Evolutionary conservation across 108 stramenopile genomes (phyloP).

Genomic region (Epipyxis sp.): DNA sequence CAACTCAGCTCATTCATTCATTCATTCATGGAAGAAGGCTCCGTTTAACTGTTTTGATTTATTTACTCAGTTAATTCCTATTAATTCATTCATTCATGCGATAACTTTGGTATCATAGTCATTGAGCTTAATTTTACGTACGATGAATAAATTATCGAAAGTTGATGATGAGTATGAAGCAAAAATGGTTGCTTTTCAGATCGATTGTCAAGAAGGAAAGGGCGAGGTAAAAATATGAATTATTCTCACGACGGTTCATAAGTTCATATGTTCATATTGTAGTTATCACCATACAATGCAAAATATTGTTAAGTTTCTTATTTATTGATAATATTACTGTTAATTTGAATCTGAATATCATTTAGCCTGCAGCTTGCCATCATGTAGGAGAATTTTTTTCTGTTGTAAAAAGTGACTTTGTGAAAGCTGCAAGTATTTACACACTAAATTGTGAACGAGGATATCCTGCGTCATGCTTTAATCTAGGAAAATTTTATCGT

Average conservation of each 20-base stretch:
- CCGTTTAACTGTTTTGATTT: too few species aligned
- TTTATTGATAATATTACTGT: too few species aligned
- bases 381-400: constrained; percentile 52
- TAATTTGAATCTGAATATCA: too few species aligned
- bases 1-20: too few species aligned
- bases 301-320: too few species aligned
- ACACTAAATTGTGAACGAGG: constrained; percentile 38
- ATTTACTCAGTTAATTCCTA: too few species aligned
- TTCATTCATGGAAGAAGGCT: too few species aligned
- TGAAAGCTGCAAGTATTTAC: constrained; percentile 39
- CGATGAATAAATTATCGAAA: background rate
- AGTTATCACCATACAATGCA: too few species aligned
- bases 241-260: background rate
- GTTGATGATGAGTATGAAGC: constrained; percentile 51
- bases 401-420: constrained; percentile 45
- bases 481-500: constrained; percentile 9
- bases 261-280: background rate
- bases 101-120: too few species aligned
- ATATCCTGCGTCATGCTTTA: constrained; percentile 54
- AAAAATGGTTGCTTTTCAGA: constrained; percentile 35
- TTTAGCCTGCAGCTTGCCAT: constrained; percentile 47
- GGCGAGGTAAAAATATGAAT: too few species aligned
- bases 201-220: constrained; percentile 50
- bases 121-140: too few species aligned
- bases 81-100: too few species aligned